Evolutionary conservation across 1,139 yeast genomes (phyloP).

Genomic region (Kazachstania sp.): DNA sequence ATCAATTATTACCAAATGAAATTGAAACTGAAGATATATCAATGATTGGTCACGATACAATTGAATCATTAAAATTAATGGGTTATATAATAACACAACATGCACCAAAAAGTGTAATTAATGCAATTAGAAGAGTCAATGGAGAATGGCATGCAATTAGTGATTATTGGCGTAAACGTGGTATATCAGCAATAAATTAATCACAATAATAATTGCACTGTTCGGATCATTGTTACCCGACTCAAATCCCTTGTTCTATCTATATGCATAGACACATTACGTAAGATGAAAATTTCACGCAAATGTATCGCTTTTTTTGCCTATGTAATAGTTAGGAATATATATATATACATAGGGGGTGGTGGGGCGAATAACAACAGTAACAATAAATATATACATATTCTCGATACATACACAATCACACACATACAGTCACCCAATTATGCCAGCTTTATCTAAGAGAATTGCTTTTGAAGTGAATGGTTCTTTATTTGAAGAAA

Average conservation of each 20-base stretch:
- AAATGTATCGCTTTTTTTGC: too few relatives aligned
- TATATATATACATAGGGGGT: too few relatives aligned
- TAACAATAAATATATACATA: too few relatives aligned
- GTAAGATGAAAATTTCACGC: too few relatives aligned
- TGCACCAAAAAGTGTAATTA: slow-evolving; percentile 41
- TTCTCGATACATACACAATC: neutral
- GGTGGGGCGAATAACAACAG: too few relatives aligned
- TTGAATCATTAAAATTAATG: slow-evolving; percentile 29
- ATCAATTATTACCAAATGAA: slow-evolving; percentile 73
- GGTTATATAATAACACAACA: slow-evolving; percentile 36
- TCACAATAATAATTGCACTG: too few relatives aligned
- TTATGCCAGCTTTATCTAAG: slow-evolving; percentile 27
- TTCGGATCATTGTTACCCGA: neutral
- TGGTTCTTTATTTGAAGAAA: slow-evolving; percentile 23
- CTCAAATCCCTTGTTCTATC: too few relatives aligned
- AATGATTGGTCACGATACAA: slow-evolving; percentile 32
- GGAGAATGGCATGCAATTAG: slow-evolving; percentile 44
- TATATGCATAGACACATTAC: too few relatives aligned
- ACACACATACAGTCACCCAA: neutral
- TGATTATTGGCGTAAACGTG: slow-evolving; percentile 51
- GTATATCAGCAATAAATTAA: slow-evolving; percentile 21
- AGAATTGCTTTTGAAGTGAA: slow-evolving; percentile 28
- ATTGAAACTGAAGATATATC: slow-evolving; percentile 49
- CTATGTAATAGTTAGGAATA: too few relatives aligned
- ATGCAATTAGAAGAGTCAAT: slow-evolving; percentile 38